Base-by-base conservation (phyloP, 2,329 filamentous ascomycete genomes). In the Dryadomyces quercus-mongolicae region DNA sequence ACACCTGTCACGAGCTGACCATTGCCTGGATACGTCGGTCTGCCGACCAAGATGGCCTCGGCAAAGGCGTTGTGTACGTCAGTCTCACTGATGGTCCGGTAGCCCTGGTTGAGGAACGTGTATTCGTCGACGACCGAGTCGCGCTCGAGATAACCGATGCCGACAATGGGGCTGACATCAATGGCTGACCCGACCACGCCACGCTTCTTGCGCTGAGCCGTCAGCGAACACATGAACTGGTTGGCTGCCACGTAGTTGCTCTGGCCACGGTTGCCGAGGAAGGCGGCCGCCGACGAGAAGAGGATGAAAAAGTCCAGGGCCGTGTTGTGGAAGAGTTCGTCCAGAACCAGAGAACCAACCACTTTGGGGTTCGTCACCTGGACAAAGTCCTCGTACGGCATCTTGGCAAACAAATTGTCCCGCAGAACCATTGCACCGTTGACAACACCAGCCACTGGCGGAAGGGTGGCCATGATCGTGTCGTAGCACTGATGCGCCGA, bases 181-280 rank as follows among this genome's bases (percentile, higher is more conserved):
- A 72, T 61, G 5, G 62, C 58, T 3, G 65, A 67, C 0, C 57
- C 70, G 13, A 64, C 62, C 0, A 69, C 52, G 0, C 71, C 71
- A 2, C 65, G 62, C 5, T 56, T 57, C 5, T 56, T 57, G 0
- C 72, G 60, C 4, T 68, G 58, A 0, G 54, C 47, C 1, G 62
- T 66, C 0, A 75, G 59, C 1, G 55, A 56, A 3, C 57, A 54
- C 62, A 73, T 67, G 58, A 65, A 75, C 8, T 54, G 55, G 56
- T 74, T 74, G 2, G 68, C 71, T 0, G 70, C 68, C 1, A 61
- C 57, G 56, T 76, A 76, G 56, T 68, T 71, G 3, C 63, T 55
- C 59, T 77, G 72, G 18, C 59, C 60, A 25, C 18, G 20, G 40
- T 62, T 60, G n/a, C 64, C 64, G 3, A 56, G 40, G 3, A 62